Evolutionary conservation across 176 grass and related monocot genomes (phyloP).

Genomic region (Carex kokanica): DNA sequence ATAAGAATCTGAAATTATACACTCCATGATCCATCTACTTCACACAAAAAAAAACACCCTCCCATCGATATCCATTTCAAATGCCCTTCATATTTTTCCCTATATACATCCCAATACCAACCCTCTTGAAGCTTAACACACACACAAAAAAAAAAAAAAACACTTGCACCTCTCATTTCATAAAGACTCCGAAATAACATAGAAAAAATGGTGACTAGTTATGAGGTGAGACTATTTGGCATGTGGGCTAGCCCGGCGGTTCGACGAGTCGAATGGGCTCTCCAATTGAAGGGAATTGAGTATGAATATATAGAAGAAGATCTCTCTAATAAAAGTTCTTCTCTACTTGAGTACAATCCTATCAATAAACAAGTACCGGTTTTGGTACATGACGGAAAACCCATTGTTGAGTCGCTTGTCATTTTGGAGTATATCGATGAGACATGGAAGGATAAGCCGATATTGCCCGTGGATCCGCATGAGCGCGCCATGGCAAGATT

Average conservation of each 20-base stretch:
- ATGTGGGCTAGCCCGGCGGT: conserved; percentile 29
- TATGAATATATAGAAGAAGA: conserved; percentile 60
- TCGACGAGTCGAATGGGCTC: conserved; percentile 27
- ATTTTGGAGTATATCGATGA: conserved; percentile 53
- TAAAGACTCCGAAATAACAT: background rate
- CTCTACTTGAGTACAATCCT: conserved; percentile 36
- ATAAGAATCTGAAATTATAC: background rate
- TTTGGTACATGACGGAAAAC: conserved; percentile 32
- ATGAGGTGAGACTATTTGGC: conserved; percentile 11
- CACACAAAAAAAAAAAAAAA: background rate
- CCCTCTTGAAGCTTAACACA: background rate
- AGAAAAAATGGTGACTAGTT: conserved; percentile 19
- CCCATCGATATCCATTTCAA: background rate
- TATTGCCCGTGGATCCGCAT: conserved; percentile 20
- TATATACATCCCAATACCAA: conserved; percentile 2
- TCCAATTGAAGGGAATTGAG: conserved; percentile 42
- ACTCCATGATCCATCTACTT: too few relatives aligned
- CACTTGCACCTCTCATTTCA: background rate
- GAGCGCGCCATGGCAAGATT: conserved; percentile 38
- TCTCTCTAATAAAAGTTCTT: conserved; percentile 40
- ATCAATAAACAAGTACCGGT: conserved; percentile 48
- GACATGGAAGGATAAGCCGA: conserved; percentile 29
- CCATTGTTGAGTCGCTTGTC: conserved; percentile 35
- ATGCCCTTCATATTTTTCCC: background rate
- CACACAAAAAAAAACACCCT: background rate